Evolutionary conservation across 2,329 filamentous ascomycete species (phyloP), one percentile per base, ranked within the genome.

Genomic region (Geoglossum cookeanum): DNA sequence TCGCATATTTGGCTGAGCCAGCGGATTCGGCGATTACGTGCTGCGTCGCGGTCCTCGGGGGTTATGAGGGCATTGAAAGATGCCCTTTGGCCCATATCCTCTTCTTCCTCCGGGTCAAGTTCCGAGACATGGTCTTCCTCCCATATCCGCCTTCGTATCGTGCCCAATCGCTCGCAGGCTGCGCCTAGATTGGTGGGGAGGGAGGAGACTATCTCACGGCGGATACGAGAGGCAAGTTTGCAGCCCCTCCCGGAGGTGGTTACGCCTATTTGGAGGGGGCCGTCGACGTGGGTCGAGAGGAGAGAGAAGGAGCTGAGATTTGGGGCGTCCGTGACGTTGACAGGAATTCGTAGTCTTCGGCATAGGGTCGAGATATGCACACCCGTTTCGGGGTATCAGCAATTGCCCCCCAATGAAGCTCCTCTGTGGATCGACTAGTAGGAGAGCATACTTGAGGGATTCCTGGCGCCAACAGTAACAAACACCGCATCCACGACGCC

Each of bases 1-100:
- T 98, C 92, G 75, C 92, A 98, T 56, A 98, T 88, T 68, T 98
- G 92, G 22, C 85, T 81, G 1, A 98, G 75, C 92, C 92, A 98
- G 58, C 92, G 80, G 75, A 94, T 90, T 55, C 92, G 79, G 59
- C 91, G 77, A 27, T 79, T 89, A 66, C 88, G 88, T 15, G 81
- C 79, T 2, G 83, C 83, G 59, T 85, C 83, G 0, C 78, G 71
- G 64, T 92, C 87, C 49, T 83, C 80, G 52, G 87, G 83, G 0
- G 77, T 79, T 5, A 97, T 78, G 3, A 98, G 75, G 60, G 78
- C 81, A 69, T 98, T 98, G 69, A 98, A 96, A 0, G 77, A 78
- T 1, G 90, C 80, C 15, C 78, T 80, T 69, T 97, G 92, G 56
- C 86, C 86, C 3, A 76, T 71, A 6, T 83, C 83, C 57, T 89